A percentile compares a stretch with the other conserved stretches of the same genome.
These are phyloP conservation scores for Pythium rishiriense DNA, from an alignment of 352 stramenopile genomes.

Conservation along the genomic window DNA sequence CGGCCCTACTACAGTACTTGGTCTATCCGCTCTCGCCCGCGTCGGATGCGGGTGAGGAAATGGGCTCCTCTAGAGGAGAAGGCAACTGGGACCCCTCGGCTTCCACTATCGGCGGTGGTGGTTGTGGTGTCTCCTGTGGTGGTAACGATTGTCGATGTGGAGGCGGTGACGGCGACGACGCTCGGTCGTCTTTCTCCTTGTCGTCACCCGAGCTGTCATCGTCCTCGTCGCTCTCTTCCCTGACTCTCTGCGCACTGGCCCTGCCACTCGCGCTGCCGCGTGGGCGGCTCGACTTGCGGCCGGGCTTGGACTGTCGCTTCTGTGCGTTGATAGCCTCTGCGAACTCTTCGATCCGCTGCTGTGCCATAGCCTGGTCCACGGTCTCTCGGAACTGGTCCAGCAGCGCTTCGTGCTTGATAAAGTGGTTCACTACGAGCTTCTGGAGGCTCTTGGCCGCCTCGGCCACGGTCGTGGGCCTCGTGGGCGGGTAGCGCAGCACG, in stretches of 20 bases:
- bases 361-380: conserved; percentile 55
- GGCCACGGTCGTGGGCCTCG: conserved; percentile 21
- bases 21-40: no score
- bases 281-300: not conserved
- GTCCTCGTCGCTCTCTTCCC: not conserved
- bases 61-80: no score
- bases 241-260: not conserved
- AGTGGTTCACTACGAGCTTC: conserved; percentile 63
- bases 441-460: conserved; percentile 60
- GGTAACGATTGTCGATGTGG: not conserved
- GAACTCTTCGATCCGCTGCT: conserved; percentile 65
- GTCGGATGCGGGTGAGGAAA: no score
- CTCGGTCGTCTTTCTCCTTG: not conserved
- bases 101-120: no score
- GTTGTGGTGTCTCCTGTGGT: no score
- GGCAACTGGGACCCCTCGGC: no score
- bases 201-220: conserved; percentile 5
- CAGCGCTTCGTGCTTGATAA: conserved; percentile 64
- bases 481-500: conserved; percentile 56
- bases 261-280: no score
- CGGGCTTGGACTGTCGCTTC: conserved; percentile 10
- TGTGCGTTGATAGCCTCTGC: conserved; percentile 52
- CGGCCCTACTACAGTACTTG: no score
- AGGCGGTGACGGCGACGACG: not conserved
- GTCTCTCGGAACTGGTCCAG: conserved; percentile 57